Base-by-base conservation (phyloP, 352 stramenopile species). In the Halophytophthora batemanensis region DNA sequence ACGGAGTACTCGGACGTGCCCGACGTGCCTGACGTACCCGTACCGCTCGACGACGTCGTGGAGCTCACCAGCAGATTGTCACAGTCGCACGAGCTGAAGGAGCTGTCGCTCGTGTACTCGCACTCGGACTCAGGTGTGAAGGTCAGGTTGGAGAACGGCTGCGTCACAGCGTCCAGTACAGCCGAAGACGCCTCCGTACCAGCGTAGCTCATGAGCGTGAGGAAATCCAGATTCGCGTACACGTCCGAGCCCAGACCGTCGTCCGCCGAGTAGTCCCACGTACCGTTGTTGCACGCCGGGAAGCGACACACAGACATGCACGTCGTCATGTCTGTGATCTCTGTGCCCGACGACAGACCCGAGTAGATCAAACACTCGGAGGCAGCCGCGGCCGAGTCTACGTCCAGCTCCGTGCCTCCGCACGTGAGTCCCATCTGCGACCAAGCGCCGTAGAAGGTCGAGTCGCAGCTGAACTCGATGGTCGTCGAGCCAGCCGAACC, bases 251-350 rank as follows among this genome's bases (percentile, higher is more conserved):
- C 70, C 45, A 94, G 59, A 4, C 84, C 84, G 43, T 90, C 76
- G 17, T 65, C 53, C 2, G 78, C 62, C 38, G 63, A 48, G 64
- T 94, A 94, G 56, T 91, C 84, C 84, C 84, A 94, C 56, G 56
- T 69, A 45, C 73, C 77, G 35, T 89, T 81, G 23, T 48, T 55
- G 48, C 84, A 94, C 12, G 71, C 81, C 18, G 84, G 84, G 60
- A 94, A 90, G 40, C 74, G 70, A 38, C 84, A 94, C n/a, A 86
- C 69, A 13, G 81, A 91, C 62, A 94, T 70, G 48, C 84, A 94
- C 11, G 82, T 70, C 19, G 74, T 68, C 56, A 90, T 49, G 55
- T 86, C 71, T 11, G 74, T 69, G 21, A 91, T 64, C 0, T 59
- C 46, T 1, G 64, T 64, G 19, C 73, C 66, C 0, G 74, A 72